Base-by-base conservation (phyloP, 2,329 filamentous ascomycete species). In the Colletotrichum sp. region DNA sequence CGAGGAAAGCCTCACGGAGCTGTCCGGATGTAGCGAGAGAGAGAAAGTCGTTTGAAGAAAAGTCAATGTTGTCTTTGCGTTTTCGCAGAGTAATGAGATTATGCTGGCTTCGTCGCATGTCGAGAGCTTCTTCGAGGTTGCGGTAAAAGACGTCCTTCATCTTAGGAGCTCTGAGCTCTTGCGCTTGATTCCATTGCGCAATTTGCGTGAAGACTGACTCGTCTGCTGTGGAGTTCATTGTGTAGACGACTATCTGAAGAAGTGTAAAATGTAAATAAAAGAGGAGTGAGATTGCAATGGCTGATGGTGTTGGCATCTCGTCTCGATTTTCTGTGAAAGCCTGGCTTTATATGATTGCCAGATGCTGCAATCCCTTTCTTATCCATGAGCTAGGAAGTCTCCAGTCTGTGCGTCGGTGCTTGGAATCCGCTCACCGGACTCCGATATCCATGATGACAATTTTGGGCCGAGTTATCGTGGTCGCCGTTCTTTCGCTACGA, bases 21-120 rank as follows among this genome's bases (percentile, higher is more conserved):
- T 81, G 80, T 0, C 84, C 80, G 9, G 87, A 89, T 1, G 84
- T 87, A 3, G 86, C 88, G 6, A 94, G 84, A 0, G 91, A 93
- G 13, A 94, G 87, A 76, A 93, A 92, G 81, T 94, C 92, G 81
- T 93, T 93, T 63, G 91, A 93, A 2, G 90, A 92, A 80, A 94
- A 93, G 82, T 94, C 92, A 19, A 0, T 76, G 16, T 62, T 32
- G 6, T 62, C 71, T 25, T 72, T 65, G 65, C 63, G 64, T 44
- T 69, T 74, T 8, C 73, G 66, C 9, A 83, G 80, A 2, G 86
- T 83, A 34, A 79, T 71, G 32, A 81, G 78, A 8, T 69, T 78
- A 73, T 80, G 77, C 1, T 80, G 75, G 2, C 72, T 72, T 2
- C 83, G 78, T 7, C 78, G 78, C 4, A 78, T 55, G 67, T 85